Evolutionary conservation across 768 basidiomycete genomes (phyloP).

Genomic region (Cubamyces sp.): DNA sequence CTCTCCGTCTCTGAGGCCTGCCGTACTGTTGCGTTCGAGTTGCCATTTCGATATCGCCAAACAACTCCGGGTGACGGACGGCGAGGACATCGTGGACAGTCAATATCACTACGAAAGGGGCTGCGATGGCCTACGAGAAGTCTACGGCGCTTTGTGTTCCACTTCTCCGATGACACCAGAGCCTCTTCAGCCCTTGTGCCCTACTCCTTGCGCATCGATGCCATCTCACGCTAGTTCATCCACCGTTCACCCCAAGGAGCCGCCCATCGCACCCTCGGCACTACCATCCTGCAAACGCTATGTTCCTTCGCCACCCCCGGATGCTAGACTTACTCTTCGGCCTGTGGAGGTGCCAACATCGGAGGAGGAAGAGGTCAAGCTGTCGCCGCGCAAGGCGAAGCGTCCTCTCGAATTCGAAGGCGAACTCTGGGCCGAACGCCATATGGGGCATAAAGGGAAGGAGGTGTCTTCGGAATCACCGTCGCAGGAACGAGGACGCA

Average conservation of each 20-base stretch:
- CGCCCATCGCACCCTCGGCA: background rate
- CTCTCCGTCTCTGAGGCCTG: conserved; percentile 49
- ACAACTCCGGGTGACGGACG: conserved; percentile 35
- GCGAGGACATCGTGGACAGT: conserved; percentile 33
- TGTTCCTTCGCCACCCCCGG: too few relatives aligned
- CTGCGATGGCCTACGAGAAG: conserved; percentile 13
- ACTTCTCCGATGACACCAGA: background rate
- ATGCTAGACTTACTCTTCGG: too few relatives aligned
- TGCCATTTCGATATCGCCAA: conserved; percentile 53
- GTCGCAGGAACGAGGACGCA: too few relatives aligned
- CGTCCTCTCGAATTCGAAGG: too few relatives aligned
- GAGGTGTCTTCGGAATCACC: too few relatives aligned
- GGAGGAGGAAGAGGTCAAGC: too few relatives aligned
- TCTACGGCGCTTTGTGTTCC: conserved; percentile 22
- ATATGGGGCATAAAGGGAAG: too few relatives aligned
- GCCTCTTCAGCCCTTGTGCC: background rate
- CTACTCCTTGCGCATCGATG: background rate
- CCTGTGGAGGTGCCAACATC: too few relatives aligned
- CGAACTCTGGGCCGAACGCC: too few relatives aligned
- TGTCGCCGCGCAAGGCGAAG: too few relatives aligned
- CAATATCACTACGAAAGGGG: conserved; percentile 45
- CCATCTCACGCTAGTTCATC: too few relatives aligned
- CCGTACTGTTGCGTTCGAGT: conserved; percentile 55
- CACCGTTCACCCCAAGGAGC: background rate
- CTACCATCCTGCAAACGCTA: too few relatives aligned